Conservation (phyloP, 768 basidiomycete species). For the Lactarius trivialis region DNA sequence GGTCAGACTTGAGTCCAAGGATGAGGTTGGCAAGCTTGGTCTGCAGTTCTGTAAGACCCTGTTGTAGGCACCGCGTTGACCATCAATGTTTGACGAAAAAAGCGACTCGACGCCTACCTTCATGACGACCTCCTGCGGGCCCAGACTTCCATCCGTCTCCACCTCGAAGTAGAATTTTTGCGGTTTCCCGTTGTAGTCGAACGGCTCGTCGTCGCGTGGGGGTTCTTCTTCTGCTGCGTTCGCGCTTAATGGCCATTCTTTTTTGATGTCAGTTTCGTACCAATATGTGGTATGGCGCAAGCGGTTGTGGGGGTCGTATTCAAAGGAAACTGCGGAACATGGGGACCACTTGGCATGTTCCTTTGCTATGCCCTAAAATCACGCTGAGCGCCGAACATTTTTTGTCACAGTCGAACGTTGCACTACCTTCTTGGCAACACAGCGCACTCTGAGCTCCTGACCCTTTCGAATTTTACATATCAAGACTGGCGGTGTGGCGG, state of each 20-base stretch:
- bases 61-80: neutral
- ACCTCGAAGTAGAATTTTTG: slow-evolving; percentile 91
- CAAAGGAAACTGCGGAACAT: slow-evolving; percentile 88
- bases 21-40: slow-evolving; percentile 76
- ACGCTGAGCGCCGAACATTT: neutral
- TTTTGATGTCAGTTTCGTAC: slow-evolving; percentile 75
- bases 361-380: slow-evolving; percentile 85
- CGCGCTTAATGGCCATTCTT: slow-evolving; percentile 87
- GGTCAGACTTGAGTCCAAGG: slow-evolving; percentile 52
- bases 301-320: slow-evolving; percentile 98
- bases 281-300: slow-evolving; percentile 93
- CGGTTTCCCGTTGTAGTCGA: slow-evolving; percentile 85
- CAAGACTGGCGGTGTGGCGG: slow-evolving; percentile 59
- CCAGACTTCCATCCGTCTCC: slow-evolving; percentile 87
- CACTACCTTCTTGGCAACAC: slow-evolving; percentile 86
- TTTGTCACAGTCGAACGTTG: neutral
- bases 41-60: slow-evolving; percentile 77
- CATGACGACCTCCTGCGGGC: slow-evolving; percentile 84
- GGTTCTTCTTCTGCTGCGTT: slow-evolving; percentile 83
- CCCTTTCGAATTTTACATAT: slow-evolving; percentile 92
- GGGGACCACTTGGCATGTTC: slow-evolving; percentile 99
- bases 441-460: slow-evolving; percentile 79
- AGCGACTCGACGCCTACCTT: slow-evolving; percentile 57
- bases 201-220: slow-evolving; percentile 71
- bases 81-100: neutral